Base-by-base conservation (phyloP, 345 rosid species). In the Streptanthus diversifolius region DNA sequence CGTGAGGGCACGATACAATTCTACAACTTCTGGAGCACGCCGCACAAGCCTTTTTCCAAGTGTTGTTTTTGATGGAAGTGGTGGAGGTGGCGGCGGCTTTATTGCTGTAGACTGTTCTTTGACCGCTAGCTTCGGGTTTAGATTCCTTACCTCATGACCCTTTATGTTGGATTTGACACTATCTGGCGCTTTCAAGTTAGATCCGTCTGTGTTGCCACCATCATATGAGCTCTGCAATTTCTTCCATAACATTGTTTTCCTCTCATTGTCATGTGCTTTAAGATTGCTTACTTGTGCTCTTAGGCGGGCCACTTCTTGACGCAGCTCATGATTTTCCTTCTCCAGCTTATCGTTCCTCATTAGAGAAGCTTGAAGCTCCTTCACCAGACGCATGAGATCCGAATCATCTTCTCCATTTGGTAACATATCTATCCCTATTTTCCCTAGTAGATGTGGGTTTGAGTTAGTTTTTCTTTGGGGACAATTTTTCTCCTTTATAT, bases 181-280 rank as follows among this genome's bases (percentile, higher is more conserved):
- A 29, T 81, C 85, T 48, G 80, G 24, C 12, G 74, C 76, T 72
- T 84, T 92, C 85, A 77, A 80, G 35, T 37, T 83, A 62, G 83
- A 59, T 6, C 57, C 71, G 7, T 81, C 81, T 29, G 65, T 24
- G 76, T 81, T 70, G 61, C 57, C 37, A 21, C 54, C 66, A 13
- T 88, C 91, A 19, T 72, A 77, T 39, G 89, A 66, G 74, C 73
- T 87, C 75, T 93, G 96, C 59, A 91, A 72, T 82, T 91, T 91
- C 87, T 93, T 91, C 98, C 97, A 89, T 10, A 89, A 89, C 80
- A 84, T 72, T 48, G 95, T 82, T 82, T 86, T 89, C 68, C 97
- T 86, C 82, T 89, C 98, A 52, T 85, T 88, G 49, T 88, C 98
- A 58, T 86, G 91, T 29, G 92, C 91, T 82, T 86, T 88, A 70